Base-by-base conservation (phyloP, 495 filamentous ascomycete genomes). In the Beverwykella pulmonaria region DNA sequence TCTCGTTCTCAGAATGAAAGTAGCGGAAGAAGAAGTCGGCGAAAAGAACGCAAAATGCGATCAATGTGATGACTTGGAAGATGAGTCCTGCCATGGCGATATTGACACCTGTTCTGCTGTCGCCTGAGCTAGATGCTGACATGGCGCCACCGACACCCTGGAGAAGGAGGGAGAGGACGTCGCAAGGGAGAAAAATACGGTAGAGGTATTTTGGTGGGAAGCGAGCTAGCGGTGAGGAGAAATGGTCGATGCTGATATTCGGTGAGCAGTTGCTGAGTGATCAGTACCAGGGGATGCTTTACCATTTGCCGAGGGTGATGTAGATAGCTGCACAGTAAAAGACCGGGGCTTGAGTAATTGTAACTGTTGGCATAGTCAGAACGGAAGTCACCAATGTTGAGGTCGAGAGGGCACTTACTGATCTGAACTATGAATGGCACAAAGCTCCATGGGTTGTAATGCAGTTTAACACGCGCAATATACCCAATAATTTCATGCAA, bases 351-450 rank as follows among this genome's bases (percentile, higher is more conserved):
- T 48, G 36, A 2, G 57, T 60, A 25, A 58, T 65, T 23, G 53
- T 61, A 6, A 63, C 60, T 58, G n/a, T n/a, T 15, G 14, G 3
- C 12, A 32, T 10, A 20, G 3, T 32, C 22, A 34, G 20, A 2
- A 19, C 26, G n/a, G 30, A 10, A 17, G 10, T 9, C 2, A 17
- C n/a, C 29, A 3, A 25, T 12, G 36, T 5, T 20, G 27, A 58
- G 14, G 5, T 46, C 3, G 7, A 7, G 17, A 23, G 14, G 2
- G n/a, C 9, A 8, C 30, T 23, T 25, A 49, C 57, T 30, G 34
- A 83, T 83, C 62, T 85, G 79, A n/a, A 83, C 76, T 36, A 82
- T 64, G 63, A 85, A 85, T 1, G 71, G 80, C 7, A 27, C 20
- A 68, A 81, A 82, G 39, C 62, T 74, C 59, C 82, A 85, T 0